A percentile compares a stretch with the other conserved stretches of the same genome.
Conservation (phyloP, 345 rosid species). For the Arabidopsis suecica region DNA sequence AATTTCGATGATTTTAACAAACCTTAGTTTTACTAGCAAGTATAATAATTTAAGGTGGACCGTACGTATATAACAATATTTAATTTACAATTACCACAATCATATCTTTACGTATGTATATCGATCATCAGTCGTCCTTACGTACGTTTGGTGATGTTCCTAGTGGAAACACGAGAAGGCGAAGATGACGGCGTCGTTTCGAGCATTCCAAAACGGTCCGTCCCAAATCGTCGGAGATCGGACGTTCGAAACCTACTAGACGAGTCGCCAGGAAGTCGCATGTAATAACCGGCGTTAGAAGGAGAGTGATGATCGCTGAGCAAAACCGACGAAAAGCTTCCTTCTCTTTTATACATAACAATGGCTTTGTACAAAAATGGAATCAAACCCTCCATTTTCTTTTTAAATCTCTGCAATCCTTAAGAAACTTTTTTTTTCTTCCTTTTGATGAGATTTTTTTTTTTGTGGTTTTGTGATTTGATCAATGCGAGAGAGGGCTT, state of each 20-base stretch:
- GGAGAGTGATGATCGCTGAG: constrained; percentile 37
- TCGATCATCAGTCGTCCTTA: background rate
- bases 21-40: constrained; percentile 15
- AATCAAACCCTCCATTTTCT: constrained; percentile 46
- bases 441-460: background rate
- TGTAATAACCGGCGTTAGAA: constrained; percentile 40
- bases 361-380: constrained; percentile 47
- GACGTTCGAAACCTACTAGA: constrained; percentile 41
- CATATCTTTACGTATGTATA: background rate
- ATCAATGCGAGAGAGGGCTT: constrained; percentile 30
- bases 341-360: constrained; percentile 42
- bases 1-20: constrained; percentile 28
- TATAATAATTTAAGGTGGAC: constrained; percentile 16
- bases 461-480: constrained; percentile 27
- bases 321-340: constrained; percentile 42
- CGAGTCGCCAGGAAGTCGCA: constrained; percentile 43
- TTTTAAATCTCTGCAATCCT: background rate
- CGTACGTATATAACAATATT: background rate
- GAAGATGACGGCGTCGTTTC: constrained; percentile 33
- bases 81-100: constrained; percentile 16
- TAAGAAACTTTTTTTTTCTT: background rate
- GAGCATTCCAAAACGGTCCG: constrained; percentile 36
- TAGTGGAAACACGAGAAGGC: constrained; percentile 33
- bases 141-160: constrained; percentile 35
- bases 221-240: constrained; percentile 32